Conservation (phyloP, 2,329 filamentous ascomycete genomes). For the Cadophora luteo-olivacea region DNA sequence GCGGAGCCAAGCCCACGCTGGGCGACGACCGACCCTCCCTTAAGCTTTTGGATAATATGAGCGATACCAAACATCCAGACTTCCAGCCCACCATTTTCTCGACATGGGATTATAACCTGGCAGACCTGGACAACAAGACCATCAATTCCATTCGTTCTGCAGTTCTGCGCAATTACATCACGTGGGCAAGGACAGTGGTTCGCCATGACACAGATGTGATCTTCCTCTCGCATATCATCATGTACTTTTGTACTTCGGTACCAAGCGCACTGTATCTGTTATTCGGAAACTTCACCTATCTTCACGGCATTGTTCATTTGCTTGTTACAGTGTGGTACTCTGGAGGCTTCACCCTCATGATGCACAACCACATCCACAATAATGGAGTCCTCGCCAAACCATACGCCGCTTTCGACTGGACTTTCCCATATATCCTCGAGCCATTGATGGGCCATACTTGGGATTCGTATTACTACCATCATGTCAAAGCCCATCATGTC, state of each 20-base stretch:
- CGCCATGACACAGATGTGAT: constrained; percentile 66
- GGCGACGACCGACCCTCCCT: constrained; percentile 16
- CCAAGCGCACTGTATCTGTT: constrained; percentile 73
- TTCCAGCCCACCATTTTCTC: constrained; percentile 39
- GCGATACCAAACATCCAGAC: constrained; percentile 18
- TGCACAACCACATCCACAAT: constrained; percentile 85
- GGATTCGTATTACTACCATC: constrained; percentile 86
- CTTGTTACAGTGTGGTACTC: constrained; percentile 72
- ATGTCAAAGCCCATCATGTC: constrained; percentile 86
- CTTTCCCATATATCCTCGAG: constrained; percentile 77
- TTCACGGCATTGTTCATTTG: constrained; percentile 71
- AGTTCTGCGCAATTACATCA: constrained; percentile 31
- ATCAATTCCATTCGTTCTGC: constrained; percentile 19
- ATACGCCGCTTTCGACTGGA: constrained; percentile 62
- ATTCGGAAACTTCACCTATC: constrained; percentile 65
- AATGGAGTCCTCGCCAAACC: constrained; percentile 68
- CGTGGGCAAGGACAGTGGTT: constrained; percentile 35
- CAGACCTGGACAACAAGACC: constrained; percentile 28
- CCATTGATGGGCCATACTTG: constrained; percentile 84
- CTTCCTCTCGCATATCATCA: constrained; percentile 76
- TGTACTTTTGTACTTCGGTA: constrained; percentile 73
- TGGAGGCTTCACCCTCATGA: constrained; percentile 79
- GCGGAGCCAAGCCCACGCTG: constrained; percentile 6
- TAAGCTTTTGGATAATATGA: constrained; percentile 17
- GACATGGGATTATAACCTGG: constrained; percentile 34